Percentiles rank a stretch among this genome's conserved stretches.
Conservation (phyloP, 352 stramenopile genomes). For the Aphanomyces invadans region DNA sequence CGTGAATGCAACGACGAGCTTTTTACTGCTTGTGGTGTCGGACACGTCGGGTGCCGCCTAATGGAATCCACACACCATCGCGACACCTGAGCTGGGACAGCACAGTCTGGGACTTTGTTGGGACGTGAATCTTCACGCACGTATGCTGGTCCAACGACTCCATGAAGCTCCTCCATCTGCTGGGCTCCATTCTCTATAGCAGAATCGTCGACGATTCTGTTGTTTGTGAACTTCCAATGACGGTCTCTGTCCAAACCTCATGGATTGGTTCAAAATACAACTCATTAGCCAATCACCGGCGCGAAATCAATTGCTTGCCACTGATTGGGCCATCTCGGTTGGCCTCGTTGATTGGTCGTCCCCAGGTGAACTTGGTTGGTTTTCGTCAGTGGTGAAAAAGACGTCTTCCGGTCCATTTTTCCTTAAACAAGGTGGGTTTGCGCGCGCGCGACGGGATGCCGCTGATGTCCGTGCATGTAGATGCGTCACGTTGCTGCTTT, state of each 20-base stretch:
- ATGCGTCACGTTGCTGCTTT: slow-evolving; percentile 91
- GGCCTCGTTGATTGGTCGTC: not conserved
- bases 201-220: too few relatives aligned
- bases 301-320: not conserved
- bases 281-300: not conserved
- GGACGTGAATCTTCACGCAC: too few relatives aligned
- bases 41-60: too few relatives aligned
- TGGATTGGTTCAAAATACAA: slow-evolving; percentile 2
- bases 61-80: too few relatives aligned
- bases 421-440: slow-evolving; percentile 13
- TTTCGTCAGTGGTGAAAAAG: slow-evolving; percentile 17
- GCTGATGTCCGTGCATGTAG: slow-evolving; percentile 31
- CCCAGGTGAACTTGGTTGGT: slow-evolving; percentile 6
- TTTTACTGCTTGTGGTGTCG: too few relatives aligned
- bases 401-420: slow-evolving; percentile 17
- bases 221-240: too few relatives aligned
- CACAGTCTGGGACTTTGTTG: too few relatives aligned
- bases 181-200: too few relatives aligned
- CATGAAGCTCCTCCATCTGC: too few relatives aligned
- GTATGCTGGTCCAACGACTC: too few relatives aligned
- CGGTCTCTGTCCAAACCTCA: not conserved
- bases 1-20: too few relatives aligned
- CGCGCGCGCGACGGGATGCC: not conserved
- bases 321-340: not conserved
- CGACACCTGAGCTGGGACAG: too few relatives aligned